A percentile compares a stretch with the other conserved stretches of the same genome.
phyloP scores from a whole-genome alignment of 1,139 yeast species.

The Yamadazyma diddensiae region DNA sequence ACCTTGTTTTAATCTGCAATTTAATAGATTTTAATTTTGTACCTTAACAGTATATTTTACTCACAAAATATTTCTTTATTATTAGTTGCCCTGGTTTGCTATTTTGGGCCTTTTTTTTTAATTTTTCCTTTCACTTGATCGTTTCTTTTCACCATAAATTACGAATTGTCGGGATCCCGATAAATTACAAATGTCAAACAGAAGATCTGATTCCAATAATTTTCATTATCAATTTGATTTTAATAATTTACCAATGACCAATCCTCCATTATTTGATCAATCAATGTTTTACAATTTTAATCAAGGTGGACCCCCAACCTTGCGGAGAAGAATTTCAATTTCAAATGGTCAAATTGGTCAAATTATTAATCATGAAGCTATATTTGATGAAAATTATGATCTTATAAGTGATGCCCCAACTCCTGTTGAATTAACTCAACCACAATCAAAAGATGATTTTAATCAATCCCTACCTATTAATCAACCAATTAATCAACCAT shows the following conservation, averaged over 20 bases:
- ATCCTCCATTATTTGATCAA: constrained; percentile 63
- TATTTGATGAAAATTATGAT: constrained; percentile 24
- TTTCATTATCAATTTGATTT: constrained; percentile 39
- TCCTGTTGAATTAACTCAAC: constrained; percentile 6
- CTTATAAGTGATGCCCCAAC: constrained; percentile 10
- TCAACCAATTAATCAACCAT: too few relatives aligned
- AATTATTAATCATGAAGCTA: constrained; percentile 48
- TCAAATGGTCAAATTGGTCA: constrained; percentile 82
- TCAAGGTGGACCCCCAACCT: constrained; percentile 42
- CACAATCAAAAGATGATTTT: too few relatives aligned
- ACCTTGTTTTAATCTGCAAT: too few relatives aligned
- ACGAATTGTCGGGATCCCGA: not conserved
- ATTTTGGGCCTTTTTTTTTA: too few relatives aligned
- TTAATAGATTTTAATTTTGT: too few relatives aligned
- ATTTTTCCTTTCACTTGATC: not conserved
- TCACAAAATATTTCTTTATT: too few relatives aligned
- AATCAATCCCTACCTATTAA: too few relatives aligned
- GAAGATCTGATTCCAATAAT: constrained; percentile 3
- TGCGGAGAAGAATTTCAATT: constrained; percentile 64
- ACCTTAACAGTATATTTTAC: too few relatives aligned
- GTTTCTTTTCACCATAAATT: not conserved
- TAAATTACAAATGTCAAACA: not conserved
- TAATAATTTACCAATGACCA: constrained; percentile 56
- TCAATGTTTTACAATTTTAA: constrained; percentile 43
- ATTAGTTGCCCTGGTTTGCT: too few relatives aligned